phyloP scores from a whole-genome alignment of 129 eudicot species.

The carrot (Daucus carota) region DNA sequence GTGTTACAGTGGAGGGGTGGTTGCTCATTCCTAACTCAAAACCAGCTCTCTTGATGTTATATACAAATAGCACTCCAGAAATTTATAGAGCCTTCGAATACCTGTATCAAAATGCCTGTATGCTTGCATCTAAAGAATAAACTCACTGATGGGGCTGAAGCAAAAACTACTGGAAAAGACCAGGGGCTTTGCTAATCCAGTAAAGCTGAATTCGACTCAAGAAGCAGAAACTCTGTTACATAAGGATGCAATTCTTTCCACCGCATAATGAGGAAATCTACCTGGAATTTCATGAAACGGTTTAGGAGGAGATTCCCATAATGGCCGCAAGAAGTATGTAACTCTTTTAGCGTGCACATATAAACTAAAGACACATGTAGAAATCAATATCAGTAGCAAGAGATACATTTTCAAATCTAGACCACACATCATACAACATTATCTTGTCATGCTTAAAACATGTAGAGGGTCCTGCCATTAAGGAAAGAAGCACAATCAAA shows the following conservation, averaged over 20 bases:
- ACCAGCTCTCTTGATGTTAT: conserved; percentile 27
- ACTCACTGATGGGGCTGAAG: conserved; percentile 64
- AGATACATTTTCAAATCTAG: conserved; percentile 50
- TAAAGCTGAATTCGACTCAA: conserved; percentile 85
- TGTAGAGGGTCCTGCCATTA: conserved; percentile 31
- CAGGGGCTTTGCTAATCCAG: conserved; percentile 65
- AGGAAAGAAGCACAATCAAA: not conserved
- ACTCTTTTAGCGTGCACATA: conserved; percentile 52
- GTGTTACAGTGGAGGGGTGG: conserved; percentile 10
- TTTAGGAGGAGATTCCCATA: conserved; percentile 89
- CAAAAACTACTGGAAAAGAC: conserved; percentile 71
- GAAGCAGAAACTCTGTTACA: conserved; percentile 81
- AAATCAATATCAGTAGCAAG: conserved; percentile 36
- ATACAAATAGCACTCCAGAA: conserved; percentile 43
- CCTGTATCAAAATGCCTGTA: conserved; percentile 81
- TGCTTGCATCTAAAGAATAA: conserved; percentile 88
- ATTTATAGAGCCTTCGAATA: conserved; percentile 23
- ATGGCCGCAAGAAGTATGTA: conserved; percentile 70
- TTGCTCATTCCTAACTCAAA: conserved; percentile 19
- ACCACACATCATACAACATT: conserved; percentile 58
- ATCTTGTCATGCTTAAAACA: conserved; percentile 32
- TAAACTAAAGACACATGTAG: conserved; percentile 25
- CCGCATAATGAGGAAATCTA: conserved; percentile 67
- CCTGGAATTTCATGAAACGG: conserved; percentile 73
- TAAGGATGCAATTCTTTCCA: conserved; percentile 90